Evolutionary conservation across 768 basidiomycete genomes (phyloP).

Genomic region (Boletellus ananas): DNA sequence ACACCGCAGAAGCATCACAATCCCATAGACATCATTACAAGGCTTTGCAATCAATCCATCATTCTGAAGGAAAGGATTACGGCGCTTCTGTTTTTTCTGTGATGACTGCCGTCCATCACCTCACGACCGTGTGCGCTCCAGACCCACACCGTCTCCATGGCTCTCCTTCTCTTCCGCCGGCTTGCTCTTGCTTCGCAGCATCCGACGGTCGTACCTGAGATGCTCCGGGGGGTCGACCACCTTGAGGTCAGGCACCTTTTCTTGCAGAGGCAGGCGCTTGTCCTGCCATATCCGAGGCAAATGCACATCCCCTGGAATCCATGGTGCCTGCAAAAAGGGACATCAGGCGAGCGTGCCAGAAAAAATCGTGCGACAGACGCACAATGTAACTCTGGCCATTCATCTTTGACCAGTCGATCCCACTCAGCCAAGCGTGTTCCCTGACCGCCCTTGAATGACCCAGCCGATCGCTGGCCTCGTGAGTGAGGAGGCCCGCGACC

Average conservation of each 20-base stretch:
- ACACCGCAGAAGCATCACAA: too few relatives aligned
- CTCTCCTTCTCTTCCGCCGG: conserved; percentile 12
- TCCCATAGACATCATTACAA: too few relatives aligned
- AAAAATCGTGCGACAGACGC: conserved; percentile 14
- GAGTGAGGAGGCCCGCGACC: conserved; percentile 38
- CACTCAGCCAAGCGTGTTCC: conserved; percentile 43
- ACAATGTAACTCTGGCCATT: conserved; percentile 42
- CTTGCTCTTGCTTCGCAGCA: conserved; percentile 9
- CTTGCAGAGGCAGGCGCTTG: conserved; percentile 34
- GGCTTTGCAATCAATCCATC: too few relatives aligned
- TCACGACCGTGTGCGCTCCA: conserved; percentile 1
- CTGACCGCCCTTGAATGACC: conserved; percentile 36
- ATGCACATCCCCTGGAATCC: conserved; percentile 31
- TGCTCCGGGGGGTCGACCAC: conserved; percentile 33
- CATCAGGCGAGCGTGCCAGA: not conserved
- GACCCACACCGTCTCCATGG: conserved; percentile 42
- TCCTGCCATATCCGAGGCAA: conserved; percentile 37
- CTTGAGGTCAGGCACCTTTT: conserved; percentile 38
- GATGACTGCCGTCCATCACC: too few relatives aligned
- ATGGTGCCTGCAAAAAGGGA: conserved; percentile 38
- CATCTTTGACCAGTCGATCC: conserved; percentile 48
- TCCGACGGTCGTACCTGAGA: conserved; percentile 37
- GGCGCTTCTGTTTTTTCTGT: too few relatives aligned
- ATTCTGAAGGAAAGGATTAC: too few relatives aligned
- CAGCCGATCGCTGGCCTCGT: conserved; percentile 37